A percentile compares a stretch with the other conserved stretches of the same genome.
phyloP scores from a whole-genome alignment of 2,329 filamentous ascomycete species.

The Talaromyces atroroseus region DNA sequence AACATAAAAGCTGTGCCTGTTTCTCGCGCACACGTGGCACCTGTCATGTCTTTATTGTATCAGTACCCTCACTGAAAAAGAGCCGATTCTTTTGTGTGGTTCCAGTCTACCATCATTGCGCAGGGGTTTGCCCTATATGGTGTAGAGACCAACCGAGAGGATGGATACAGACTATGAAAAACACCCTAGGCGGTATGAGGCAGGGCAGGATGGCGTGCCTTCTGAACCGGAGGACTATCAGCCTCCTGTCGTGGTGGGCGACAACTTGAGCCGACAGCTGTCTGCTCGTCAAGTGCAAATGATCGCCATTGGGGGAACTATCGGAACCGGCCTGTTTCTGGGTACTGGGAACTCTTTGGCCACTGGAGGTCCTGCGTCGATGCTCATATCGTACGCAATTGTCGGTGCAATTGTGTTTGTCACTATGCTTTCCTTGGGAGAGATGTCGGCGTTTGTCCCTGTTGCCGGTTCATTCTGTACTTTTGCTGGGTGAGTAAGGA shows the following conservation, averaged over 20 bases:
- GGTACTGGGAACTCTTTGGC: conserved; percentile 35
- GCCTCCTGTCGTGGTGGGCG: conserved; percentile 28
- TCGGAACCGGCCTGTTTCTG: conserved; percentile 39
- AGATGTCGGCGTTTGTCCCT: conserved; percentile 56
- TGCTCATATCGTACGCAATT: conserved; percentile 41
- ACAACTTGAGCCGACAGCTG: conserved; percentile 51
- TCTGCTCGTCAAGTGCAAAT: conserved; percentile 55
- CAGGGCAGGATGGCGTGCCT: not conserved
- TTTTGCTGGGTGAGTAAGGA: conserved; percentile 44
- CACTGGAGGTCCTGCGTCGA: conserved; percentile 31
- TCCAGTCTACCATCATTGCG: not conserved
- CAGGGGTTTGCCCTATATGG: not conserved
- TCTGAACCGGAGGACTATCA: conserved; percentile 3
- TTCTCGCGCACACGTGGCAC: not conserved
- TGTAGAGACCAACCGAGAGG: not conserved
- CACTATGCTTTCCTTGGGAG: conserved; percentile 69
- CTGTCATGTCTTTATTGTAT: not conserved
- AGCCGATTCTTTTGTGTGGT: not conserved
- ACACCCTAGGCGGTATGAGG: not conserved
- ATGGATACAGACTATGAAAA: conserved; percentile 10
- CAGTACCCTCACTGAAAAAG: not conserved
- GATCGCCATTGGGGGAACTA: conserved; percentile 44
- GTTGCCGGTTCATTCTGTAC: conserved; percentile 53
- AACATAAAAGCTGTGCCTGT: not conserved
- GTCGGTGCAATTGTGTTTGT: conserved; percentile 62